Base-by-base conservation (phyloP, 2,329 filamentous ascomycete species). In the Hysterium pulicare region DNA sequence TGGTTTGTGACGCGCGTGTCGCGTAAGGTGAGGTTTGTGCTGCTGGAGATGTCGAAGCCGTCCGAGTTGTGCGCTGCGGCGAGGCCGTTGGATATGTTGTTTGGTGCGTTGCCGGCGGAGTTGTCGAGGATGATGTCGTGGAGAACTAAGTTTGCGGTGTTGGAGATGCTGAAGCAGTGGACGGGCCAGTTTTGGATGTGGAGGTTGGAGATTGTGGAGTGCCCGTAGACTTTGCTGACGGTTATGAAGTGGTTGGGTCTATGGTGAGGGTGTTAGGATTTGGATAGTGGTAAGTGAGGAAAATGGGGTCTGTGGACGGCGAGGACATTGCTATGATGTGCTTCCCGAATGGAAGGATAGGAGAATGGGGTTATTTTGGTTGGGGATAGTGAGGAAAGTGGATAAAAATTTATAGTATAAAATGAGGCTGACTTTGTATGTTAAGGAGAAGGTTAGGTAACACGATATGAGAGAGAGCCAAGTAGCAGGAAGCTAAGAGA, bases 61-160 rank as follows among this genome's bases (percentile, higher is more conserved):
- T 78, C 75, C 1, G 74, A 77, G 62, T 78, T 78, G 40, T 51
- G 50, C 23, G 47, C 50, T 11, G 42, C 46, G 8, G 38, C 41
- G 4, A 44, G 28, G 11, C 59, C 55, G 6, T 54, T 48, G 1
- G 51, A 55, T 2, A 53, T 53, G 26, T 45, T 57, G 38, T 59
- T 55, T 13, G 52, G 47, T 19, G 51, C 41, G 24, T 75, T 70
- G 28, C 77, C 77, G 19, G 65, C 75, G 10, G 69, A 69, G 62
- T 79, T 75, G 54, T 81, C 73, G 43, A 81, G 72, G 10, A 66
- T 72, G 46, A 81, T 66, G 24, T 66, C 57, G 7, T 62, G 63
- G 20, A 82, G 45, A 3, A 60, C 61, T 6, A 77, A 58, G 33
- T 64, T 64, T 3, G 57, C 54, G 15, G 61, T 61, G 9, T 58